Evolutionary conservation across 2,329 filamentous ascomycete genomes (phyloP).

Genomic region (Hyphodiscus sp.): DNA sequence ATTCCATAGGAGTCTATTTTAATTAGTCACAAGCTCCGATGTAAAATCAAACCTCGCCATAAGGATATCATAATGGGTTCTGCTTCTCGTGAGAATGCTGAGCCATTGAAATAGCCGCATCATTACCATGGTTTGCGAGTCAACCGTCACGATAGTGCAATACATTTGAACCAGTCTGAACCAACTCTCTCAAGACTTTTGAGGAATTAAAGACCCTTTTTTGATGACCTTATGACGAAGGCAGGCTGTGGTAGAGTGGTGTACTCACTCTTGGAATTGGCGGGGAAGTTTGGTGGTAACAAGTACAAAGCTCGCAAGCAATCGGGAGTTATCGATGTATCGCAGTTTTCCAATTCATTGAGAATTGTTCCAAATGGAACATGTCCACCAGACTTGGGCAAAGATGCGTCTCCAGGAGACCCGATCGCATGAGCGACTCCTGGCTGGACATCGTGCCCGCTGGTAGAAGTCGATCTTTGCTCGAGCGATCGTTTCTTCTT

Average conservation of each 20-base stretch:
- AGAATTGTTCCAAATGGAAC: conserved; percentile 10
- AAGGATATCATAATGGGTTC: no score
- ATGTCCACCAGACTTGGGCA: conserved; percentile 27
- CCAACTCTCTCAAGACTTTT: no score
- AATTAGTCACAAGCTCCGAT: not conserved
- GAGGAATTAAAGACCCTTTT: no score
- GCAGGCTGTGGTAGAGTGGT: not conserved
- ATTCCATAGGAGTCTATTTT: conserved; percentile 41
- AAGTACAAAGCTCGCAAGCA: conserved; percentile 47
- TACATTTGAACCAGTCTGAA: no score
- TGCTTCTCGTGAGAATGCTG: no score
- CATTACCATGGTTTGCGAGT: no score
- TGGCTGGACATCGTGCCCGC: conserved; percentile 28
- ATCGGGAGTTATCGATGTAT: conserved; percentile 46
- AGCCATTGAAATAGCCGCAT: no score
- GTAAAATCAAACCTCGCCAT: no score
- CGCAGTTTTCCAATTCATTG: conserved; percentile 33
- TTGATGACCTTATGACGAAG: no score
- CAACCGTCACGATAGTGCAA: no score
- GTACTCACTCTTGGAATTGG: conserved; percentile 11
- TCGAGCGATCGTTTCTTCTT: conserved; percentile 2
- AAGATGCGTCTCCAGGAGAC: conserved; percentile 26
- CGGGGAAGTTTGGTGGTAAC: conserved; percentile 33
- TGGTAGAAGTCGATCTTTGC: not conserved
- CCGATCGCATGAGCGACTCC: conserved; percentile 36